A percentile compares a stretch with the other conserved stretches of the same genome.
Evolutionary conservation across 1,284 basidiomycete genomes (phyloP).

Genomic region (Apiotrichum veenhuisii): DNA sequence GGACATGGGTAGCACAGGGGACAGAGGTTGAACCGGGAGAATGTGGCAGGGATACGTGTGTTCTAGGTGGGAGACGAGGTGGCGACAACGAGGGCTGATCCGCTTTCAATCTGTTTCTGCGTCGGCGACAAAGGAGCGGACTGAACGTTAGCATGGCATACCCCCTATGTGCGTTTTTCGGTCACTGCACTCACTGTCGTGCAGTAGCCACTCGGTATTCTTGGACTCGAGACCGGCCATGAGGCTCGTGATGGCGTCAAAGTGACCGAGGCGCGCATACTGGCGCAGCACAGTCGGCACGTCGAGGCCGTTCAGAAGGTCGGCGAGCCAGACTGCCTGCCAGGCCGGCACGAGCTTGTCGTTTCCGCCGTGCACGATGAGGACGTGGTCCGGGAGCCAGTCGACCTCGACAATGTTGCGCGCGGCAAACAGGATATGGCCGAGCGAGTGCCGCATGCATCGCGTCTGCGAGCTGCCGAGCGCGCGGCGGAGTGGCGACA

Average conservation of each 20-base stretch:
- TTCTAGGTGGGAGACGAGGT: neutral
- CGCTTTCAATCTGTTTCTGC: neutral
- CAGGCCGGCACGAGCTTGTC: conserved; percentile 44
- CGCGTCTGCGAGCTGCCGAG: conserved; percentile 45
- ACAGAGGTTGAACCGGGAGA: neutral
- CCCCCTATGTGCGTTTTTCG: too few species aligned
- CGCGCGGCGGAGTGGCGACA: conserved; percentile 43
- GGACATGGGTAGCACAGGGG: neutral
- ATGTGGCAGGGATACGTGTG: too few species aligned
- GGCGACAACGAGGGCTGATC: neutral
- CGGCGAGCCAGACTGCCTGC: conserved; percentile 46
- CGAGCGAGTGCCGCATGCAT: conserved; percentile 48
- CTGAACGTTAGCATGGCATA: conserved; percentile 1
- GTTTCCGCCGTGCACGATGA: conserved; percentile 49
- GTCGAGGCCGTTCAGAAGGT: conserved; percentile 48
- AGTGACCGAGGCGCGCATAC: conserved; percentile 44
- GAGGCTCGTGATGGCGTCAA: conserved; percentile 39
- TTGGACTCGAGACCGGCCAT: conserved; percentile 33
- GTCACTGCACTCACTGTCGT: conserved; percentile 12
- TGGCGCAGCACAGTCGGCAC: conserved; percentile 44
- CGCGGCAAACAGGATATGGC: conserved; percentile 48
- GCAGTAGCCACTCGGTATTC: conserved; percentile 18
- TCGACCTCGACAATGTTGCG: conserved; percentile 45
- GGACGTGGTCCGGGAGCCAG: conserved; percentile 41
- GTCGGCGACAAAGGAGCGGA: conserved; percentile 9